These are phyloP conservation scores for Craspedostauros australis DNA, from an alignment of 108 stramenopile genomes.

Conservation along the genomic window DNA sequence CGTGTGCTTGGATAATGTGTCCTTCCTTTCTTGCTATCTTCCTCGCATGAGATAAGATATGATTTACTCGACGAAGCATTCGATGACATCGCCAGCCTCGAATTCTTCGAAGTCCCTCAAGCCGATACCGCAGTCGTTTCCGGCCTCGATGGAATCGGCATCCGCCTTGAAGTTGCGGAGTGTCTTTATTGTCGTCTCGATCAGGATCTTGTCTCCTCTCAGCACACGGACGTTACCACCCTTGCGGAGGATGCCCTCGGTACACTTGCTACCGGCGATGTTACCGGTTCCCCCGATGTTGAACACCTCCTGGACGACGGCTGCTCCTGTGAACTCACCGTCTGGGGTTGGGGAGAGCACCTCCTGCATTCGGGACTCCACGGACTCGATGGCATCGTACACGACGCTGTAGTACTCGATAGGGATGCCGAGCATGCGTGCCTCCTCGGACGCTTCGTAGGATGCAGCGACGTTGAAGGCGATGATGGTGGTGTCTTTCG, in stretches of 20 bases:
- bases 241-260: conserved; percentile 80
- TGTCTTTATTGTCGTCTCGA: conserved; percentile 77
- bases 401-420: conserved; percentile 92
- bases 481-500: conserved; percentile 80
- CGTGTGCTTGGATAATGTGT: too few relatives aligned
- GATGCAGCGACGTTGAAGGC: conserved; percentile 91
- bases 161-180: conserved; percentile 93
- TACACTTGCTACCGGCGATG: conserved; percentile 92
- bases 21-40: too few relatives aligned
- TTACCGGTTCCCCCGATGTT: conserved; percentile 92
- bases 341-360: conserved; percentile 89
- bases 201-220: conserved; percentile 89
- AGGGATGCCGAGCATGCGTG: conserved; percentile 62
- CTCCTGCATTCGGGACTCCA: conserved; percentile 88
- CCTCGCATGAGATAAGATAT: too few relatives aligned
- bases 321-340: conserved; percentile 89
- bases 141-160: conserved; percentile 77
- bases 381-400: conserved; percentile 93
- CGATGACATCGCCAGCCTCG: conserved; percentile 89
- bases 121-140: conserved; percentile 95
- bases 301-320: conserved; percentile 90
- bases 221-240: conserved; percentile 90
- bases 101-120: conserved; percentile 88
- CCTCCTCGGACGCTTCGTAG: conserved; percentile 85
- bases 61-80: conserved; percentile 85